Base-by-base conservation (phyloP, 2,329 filamentous ascomycete species). In the Ceratocystis cubensis region DNA sequence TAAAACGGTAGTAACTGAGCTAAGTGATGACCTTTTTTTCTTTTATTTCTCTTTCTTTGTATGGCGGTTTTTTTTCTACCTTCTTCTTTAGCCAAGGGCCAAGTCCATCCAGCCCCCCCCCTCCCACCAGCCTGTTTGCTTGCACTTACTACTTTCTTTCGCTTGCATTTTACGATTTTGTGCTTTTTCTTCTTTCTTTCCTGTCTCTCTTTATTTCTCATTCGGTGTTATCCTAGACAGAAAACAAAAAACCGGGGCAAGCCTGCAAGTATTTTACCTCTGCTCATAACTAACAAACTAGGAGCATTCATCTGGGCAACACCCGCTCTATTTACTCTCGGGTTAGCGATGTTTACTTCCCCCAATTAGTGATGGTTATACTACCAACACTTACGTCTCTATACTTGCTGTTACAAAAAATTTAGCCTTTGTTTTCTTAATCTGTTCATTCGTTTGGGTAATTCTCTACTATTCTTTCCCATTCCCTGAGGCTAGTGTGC, bases 191-290 rank as follows among this genome's bases (percentile, higher is more conserved):
- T 41, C 10, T 41, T 48, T 22, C 8, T 48, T 20, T 5, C 17
- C 5, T 48, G 5, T 48, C n/a, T 48, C 46, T 20, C 17, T 48
- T 20, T 6, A n/a, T 48, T n/a, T 48, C 17, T 48, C 46, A 15
- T 15, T 56, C 25, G 22, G 46, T 50, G 44, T 17, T 64, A 7
- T 62, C 62, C 66, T 30, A 64, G 63, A 64, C 33, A 62, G 66
- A 56, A 64, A 65, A 67, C 59, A 41, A 25, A 64, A 67, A 65
- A 64, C 3, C n/a, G 62, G 62, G 66, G 45, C 66, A 48, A 10
- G 2, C 37, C 13, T 30, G 33, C 53, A 45, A 22, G 53, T 57
- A 17, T 45, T 57, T 44, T 22, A 37, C 28, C 28, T n/a, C 46
- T n/a, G 48, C 48, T 28, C 17, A 28, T 59, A 20, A 37, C 22